Percentiles rank a stretch among this genome's conserved stretches.
Evolutionary conservation across 2,329 filamentous ascomycete genomes (phyloP).

Genomic region (Didymella pomorum): DNA sequence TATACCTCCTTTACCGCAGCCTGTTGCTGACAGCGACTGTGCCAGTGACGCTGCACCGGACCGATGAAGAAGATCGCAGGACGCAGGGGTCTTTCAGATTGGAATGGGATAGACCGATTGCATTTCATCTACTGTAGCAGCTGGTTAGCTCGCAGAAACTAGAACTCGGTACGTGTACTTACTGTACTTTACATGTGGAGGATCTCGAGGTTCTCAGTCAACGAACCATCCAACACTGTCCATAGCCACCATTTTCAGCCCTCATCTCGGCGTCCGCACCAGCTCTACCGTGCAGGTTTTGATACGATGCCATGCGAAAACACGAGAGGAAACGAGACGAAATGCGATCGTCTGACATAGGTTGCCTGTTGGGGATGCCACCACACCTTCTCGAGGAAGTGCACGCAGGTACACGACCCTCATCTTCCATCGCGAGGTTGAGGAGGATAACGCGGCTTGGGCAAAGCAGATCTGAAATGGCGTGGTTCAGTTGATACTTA

Average conservation of each 20-base stretch:
- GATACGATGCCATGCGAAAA: background rate
- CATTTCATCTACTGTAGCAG: constrained; percentile 29
- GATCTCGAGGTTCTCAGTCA: background rate
- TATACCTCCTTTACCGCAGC: background rate
- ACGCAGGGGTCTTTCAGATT: background rate
- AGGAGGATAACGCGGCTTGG: background rate
- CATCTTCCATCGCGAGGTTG: background rate
- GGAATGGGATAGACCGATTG: background rate
- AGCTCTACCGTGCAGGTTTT: background rate
- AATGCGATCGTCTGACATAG: background rate
- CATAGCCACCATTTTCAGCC: background rate
- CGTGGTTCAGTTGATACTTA: background rate
- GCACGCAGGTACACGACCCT: background rate
- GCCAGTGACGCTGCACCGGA: background rate
- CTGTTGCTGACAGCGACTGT: background rate
- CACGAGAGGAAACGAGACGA: background rate
- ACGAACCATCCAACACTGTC: background rate
- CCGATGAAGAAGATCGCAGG: background rate
- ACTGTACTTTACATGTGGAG: constrained; percentile 12
- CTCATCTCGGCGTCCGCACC: background rate
- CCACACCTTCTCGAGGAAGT: background rate
- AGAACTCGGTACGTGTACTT: background rate
- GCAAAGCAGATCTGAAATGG: background rate
- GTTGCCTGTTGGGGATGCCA: background rate
- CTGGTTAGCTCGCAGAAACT: constrained; percentile 23